Percentiles rank a stretch among this genome's conserved stretches.
These are phyloP conservation scores for Trichoderma lentiforme DNA, from an alignment of 2,329 filamentous ascomycete species.

Conservation along the genomic window DNA sequence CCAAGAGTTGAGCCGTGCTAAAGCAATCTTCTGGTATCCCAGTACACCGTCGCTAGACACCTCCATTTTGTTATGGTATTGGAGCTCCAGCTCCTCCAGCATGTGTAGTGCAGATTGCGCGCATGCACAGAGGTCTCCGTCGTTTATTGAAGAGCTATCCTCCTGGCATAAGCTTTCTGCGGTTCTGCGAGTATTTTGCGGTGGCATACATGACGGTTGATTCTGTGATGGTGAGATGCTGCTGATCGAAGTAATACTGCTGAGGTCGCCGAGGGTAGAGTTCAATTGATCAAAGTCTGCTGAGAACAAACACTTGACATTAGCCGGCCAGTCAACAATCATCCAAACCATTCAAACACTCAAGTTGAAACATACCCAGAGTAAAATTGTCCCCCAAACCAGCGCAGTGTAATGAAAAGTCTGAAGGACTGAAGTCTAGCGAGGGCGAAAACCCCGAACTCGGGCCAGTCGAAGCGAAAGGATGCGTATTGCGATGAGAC, in stretches of 20 bases:
- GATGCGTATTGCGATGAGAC: neutral
- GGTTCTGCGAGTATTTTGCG: neutral
- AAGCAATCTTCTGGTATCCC: conserved; percentile 1
- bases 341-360: neutral
- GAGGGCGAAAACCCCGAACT: neutral
- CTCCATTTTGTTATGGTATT: neutral
- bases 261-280: neutral
- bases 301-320: neutral
- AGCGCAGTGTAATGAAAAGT: neutral
- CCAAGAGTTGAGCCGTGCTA: neutral
- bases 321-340: neutral
- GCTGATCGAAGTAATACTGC: neutral
- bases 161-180: neutral
- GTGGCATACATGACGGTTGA: neutral
- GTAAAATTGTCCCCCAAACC: neutral
- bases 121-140: neutral
- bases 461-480: neutral
- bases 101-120: conserved; percentile 3
- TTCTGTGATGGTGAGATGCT: neutral
- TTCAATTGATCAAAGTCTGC: neutral
- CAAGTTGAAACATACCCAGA: neutral
- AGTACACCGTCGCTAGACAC: neutral
- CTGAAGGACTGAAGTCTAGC: neutral
- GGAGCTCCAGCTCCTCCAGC: conserved; percentile 4
- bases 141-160: neutral